Evolutionary conservation across 768 basidiomycete genomes (phyloP).

Genomic region (Lactarius vividus): DNA sequence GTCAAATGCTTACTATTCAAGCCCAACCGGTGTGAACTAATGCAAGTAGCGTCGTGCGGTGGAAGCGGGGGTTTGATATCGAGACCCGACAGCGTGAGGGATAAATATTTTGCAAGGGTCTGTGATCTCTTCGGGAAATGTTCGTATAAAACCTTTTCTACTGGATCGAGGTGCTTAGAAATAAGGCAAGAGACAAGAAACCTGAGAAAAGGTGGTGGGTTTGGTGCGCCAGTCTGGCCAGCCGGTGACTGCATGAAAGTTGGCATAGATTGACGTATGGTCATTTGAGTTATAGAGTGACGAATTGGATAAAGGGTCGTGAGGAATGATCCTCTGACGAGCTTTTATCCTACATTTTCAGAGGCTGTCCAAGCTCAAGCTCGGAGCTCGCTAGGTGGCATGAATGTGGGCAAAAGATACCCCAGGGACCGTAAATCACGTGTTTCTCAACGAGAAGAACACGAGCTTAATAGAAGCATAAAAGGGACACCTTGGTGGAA

Average conservation of each 20-base stretch:
- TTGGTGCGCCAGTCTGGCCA: neutral
- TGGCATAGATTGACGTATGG: neutral
- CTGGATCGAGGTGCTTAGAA: conserved; percentile 9
- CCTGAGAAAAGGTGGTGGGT: conserved; percentile 3
- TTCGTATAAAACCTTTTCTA: conserved; percentile 15
- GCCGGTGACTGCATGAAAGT: neutral
- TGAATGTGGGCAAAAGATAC: neutral
- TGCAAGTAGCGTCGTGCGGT: conserved; percentile 13
- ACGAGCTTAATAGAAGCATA: neutral
- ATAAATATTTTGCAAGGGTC: conserved; percentile 17
- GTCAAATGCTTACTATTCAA: conserved; percentile 17
- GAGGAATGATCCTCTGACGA: neutral
- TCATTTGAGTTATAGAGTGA: neutral
- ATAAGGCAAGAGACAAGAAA: conserved; percentile 16
- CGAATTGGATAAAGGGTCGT: neutral
- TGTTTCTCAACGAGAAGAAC: neutral
- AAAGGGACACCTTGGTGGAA: neutral
- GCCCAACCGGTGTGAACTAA: conserved; percentile 14
- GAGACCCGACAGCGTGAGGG: conserved; percentile 4
- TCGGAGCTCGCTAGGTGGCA: neutral
- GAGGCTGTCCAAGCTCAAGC: conserved; percentile 12
- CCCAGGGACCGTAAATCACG: neutral
- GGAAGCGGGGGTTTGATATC: conserved; percentile 10
- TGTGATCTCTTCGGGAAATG: conserved; percentile 19
- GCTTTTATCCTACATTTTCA: conserved; percentile 6